These are phyloP conservation scores for Stemphylium vesicarium DNA, from an alignment of 2,329 filamentous ascomycete species.

Conservation along the genomic window DNA sequence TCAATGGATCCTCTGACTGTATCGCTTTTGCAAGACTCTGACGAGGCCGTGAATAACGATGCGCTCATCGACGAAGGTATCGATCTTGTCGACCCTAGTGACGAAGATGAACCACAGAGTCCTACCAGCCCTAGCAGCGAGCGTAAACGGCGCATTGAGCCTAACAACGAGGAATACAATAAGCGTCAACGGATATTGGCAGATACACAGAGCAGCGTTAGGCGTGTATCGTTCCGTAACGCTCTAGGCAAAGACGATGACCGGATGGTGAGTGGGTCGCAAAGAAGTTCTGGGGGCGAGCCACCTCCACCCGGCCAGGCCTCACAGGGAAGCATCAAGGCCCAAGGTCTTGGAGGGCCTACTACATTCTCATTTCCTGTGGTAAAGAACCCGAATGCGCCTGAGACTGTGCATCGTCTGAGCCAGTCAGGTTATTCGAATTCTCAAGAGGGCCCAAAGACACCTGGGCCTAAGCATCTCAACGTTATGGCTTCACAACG, in stretches of 20 bases:
- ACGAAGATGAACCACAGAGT: slow-evolving; percentile 15
- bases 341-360: slow-evolving; percentile 45
- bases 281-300: slow-evolving; percentile 13
- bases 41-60: slow-evolving; percentile 7
- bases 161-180: slow-evolving; percentile 9
- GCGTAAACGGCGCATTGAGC: slow-evolving; percentile 29
- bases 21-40: slow-evolving; percentile 26
- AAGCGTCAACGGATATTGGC: slow-evolving; percentile 25
- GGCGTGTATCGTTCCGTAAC: slow-evolving; percentile 21
- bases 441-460: slow-evolving; percentile 42
- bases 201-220: slow-evolving; percentile 11
- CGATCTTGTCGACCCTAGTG: slow-evolving; percentile 23
- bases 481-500: slow-evolving; percentile 20
- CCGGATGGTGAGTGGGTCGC: neutral
- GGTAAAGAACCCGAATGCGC: slow-evolving; percentile 76
- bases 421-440: slow-evolving; percentile 69
- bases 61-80: slow-evolving; percentile 28
- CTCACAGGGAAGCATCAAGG: slow-evolving; percentile 51
- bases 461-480: slow-evolving; percentile 33
- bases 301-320: slow-evolving; percentile 28
- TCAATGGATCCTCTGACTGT: slow-evolving; percentile 41
- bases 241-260: neutral
- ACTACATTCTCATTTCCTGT: slow-evolving; percentile 70
- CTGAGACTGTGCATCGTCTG: slow-evolving; percentile 66
- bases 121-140: slow-evolving; percentile 5